Conservation (phyloP, 2,329 filamentous ascomycete species). For the Fusarium sp. region DNA sequence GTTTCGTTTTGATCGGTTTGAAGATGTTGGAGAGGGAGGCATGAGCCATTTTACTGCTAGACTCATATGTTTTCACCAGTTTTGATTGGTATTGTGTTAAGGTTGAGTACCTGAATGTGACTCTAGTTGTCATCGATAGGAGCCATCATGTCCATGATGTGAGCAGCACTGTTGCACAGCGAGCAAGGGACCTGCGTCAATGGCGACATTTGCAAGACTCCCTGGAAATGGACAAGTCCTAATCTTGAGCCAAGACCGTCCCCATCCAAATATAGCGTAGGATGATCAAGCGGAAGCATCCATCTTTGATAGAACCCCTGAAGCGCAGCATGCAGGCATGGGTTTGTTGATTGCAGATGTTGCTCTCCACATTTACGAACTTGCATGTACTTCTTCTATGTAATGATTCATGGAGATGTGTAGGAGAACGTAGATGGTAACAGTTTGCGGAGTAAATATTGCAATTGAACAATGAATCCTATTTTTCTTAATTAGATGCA, state of each 20-base stretch:
- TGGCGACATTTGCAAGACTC: neutral
- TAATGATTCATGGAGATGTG: neutral
- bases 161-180: neutral
- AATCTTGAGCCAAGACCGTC: neutral
- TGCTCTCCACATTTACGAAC: neutral
- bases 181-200: neutral
- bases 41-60: slow-evolving; percentile 3
- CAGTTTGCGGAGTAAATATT: neutral
- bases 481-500: neutral
- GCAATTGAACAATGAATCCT: neutral
- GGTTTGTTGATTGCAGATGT: neutral
- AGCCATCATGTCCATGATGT: neutral
- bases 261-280: neutral
- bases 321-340: slow-evolving; percentile 11
- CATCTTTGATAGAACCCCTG: slow-evolving; percentile 5
- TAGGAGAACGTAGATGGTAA: neutral
- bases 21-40: neutral
- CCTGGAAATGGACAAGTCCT: neutral
- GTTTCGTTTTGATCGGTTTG: slow-evolving; percentile 9
- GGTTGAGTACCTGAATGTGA: neutral
- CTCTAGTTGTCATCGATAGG: neutral
- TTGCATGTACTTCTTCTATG: neutral
- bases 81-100: neutral
- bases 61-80: neutral
- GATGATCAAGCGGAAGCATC: neutral